A percentile compares a stretch with the other conserved stretches of the same genome.
These are phyloP conservation scores for Plantago ovata DNA, from an alignment of 257 asterid genomes.

Conservation along the genomic window DNA sequence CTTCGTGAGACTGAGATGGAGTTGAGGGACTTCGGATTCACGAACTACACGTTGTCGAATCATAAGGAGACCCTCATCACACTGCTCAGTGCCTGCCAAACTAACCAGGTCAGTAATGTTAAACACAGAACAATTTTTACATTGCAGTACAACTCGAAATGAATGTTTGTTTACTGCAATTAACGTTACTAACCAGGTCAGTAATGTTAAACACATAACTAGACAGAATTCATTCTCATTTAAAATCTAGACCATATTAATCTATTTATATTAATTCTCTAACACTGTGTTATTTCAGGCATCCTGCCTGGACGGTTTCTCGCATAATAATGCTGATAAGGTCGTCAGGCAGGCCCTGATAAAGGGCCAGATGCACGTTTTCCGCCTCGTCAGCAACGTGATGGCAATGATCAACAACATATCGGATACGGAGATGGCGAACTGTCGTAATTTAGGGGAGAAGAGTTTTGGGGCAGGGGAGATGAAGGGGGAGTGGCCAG, in stretches of 20 bases:
- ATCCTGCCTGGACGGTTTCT: conserved; percentile 64
- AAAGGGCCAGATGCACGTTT: conserved; percentile 47
- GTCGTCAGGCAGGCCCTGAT: conserved; percentile 29
- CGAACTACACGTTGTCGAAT: conserved; percentile 29
- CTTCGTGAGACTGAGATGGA: conserved; percentile 32
- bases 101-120: conserved; percentile 32
- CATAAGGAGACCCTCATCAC: conserved; percentile 40
- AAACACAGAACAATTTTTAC: too few relatives aligned
- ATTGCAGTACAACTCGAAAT: too few relatives aligned
- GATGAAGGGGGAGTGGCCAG: conserved; percentile 51
- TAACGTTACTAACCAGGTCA: conserved; percentile 49
- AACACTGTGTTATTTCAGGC: conserved; percentile 21
- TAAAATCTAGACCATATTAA: too few relatives aligned
- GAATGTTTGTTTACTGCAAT: too few relatives aligned
- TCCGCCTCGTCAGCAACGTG: conserved; percentile 53
- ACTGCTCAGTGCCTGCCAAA: conserved; percentile 54
- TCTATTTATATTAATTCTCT: too few relatives aligned
- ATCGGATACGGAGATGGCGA: conserved; percentile 31
- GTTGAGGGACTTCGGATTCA: conserved; percentile 27
- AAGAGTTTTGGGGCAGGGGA: conserved; percentile 6
- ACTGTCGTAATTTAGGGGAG: neutral
- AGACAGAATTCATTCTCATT: too few relatives aligned
- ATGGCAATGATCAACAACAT: conserved; percentile 49
- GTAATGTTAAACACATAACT: too few relatives aligned
- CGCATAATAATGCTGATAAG: conserved; percentile 49